Conservation (phyloP, 2,329 filamentous ascomycete species). For the Fusarium pseudonygamai region DNA sequence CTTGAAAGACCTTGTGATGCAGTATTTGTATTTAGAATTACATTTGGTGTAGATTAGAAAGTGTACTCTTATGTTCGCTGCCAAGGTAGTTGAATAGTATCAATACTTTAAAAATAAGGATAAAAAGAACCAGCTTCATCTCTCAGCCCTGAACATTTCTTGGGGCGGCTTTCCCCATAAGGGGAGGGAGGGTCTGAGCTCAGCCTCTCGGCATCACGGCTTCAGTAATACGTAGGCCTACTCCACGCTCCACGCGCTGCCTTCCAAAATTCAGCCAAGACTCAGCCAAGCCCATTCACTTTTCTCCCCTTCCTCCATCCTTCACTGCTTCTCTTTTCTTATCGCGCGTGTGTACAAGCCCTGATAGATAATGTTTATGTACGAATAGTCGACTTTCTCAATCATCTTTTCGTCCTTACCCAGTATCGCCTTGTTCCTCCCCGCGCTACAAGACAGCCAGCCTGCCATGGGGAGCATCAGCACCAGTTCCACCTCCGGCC, state of each 20-base stretch:
- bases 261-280: constrained; percentile 40
- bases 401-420: constrained; percentile 5
- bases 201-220: constrained; percentile 46
- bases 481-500: constrained; percentile 48
- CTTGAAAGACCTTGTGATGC: no score
- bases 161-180: constrained; percentile 27
- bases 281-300: constrained; percentile 27
- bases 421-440: not conserved
- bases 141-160: not conserved
- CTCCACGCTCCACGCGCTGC: constrained; percentile 43
- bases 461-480: constrained; percentile 55
- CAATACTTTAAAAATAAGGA: not conserved
- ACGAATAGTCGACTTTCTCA: constrained; percentile 25
- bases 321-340: constrained; percentile 8
- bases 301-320: constrained; percentile 20
- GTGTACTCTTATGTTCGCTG: not conserved
- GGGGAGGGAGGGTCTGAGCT: constrained; percentile 36
- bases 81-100: not conserved
- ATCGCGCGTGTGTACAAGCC: constrained; percentile 4
- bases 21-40: not conserved
- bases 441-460: not conserved
- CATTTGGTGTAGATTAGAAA: fast-evolving
- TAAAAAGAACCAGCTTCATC: not conserved
- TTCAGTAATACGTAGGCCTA: constrained; percentile 41
- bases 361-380: constrained; percentile 36